Evolutionary conservation across 2,329 filamentous ascomycete species (phyloP).

Genomic region (Colletotrichum nymphaeae): DNA sequence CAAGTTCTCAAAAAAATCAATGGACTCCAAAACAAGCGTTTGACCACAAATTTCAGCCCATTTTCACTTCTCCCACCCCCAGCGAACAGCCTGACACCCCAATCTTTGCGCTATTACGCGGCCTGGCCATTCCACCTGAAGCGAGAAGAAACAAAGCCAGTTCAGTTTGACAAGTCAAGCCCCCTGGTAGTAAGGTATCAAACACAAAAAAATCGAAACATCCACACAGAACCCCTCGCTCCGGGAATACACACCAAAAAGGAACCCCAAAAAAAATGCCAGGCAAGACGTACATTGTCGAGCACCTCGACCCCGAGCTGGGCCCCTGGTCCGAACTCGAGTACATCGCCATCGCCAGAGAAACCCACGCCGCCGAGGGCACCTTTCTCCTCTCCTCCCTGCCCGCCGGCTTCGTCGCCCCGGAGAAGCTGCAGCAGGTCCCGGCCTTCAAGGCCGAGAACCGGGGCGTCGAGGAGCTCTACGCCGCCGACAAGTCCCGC

Average conservation of each 20-base stretch:
- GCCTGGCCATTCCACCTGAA: conserved; percentile 13
- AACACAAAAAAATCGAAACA: not conserved
- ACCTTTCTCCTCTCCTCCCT: conserved; percentile 87
- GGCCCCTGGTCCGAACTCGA: conserved; percentile 95
- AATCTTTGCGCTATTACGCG: conserved; percentile 13
- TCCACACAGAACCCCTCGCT: too few species aligned
- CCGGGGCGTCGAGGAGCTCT: conserved; percentile 85
- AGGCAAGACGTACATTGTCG: conserved; percentile 87
- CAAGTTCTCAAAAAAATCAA: not conserved
- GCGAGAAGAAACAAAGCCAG: not conserved
- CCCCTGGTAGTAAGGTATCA: too few species aligned
- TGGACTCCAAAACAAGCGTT: conserved; percentile 32
- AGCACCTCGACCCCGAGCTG: conserved; percentile 95
- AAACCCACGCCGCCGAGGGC: conserved; percentile 75
- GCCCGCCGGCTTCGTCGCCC: conserved; percentile 75
- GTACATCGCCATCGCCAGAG: conserved; percentile 87
- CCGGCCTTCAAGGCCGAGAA: conserved; percentile 78
- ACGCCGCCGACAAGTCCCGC: conserved; percentile 75
- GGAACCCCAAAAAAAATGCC: conserved; percentile 8
- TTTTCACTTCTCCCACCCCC: not conserved
- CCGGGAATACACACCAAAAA: not conserved
- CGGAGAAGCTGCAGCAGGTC: conserved; percentile 63
- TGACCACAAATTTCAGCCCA: conserved; percentile 28
- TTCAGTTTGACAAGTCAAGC: too few species aligned
- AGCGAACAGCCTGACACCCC: too few species aligned